Evolutionary conservation across 1,284 basidiomycete genomes (phyloP).

Genomic region (Chalciporus piperatoides): DNA sequence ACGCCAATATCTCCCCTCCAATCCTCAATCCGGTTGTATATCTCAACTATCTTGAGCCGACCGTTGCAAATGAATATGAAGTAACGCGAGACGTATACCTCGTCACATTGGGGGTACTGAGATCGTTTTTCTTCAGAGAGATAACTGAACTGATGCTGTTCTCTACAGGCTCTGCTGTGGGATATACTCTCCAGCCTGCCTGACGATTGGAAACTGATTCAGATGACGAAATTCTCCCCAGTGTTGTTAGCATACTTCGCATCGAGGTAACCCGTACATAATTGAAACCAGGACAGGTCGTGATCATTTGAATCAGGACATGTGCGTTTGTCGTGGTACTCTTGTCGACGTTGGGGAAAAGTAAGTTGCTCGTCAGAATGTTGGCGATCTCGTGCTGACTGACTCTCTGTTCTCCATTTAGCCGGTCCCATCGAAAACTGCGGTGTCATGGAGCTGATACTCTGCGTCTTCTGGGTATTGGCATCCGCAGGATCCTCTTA

Average conservation of each 20-base stretch:
- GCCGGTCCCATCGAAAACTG: constrained; percentile 26
- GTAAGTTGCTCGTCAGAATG: constrained; percentile 10
- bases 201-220: constrained; percentile 18
- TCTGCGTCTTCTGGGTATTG: constrained; percentile 22
- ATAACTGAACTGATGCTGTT: constrained; percentile 14
- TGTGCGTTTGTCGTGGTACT: constrained; percentile 19
- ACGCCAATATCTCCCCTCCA: constrained; percentile 3
- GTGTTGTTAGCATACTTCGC: constrained; percentile 26
- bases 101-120: constrained; percentile 24
- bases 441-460: constrained; percentile 10
- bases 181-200: constrained; percentile 27
- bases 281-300: neutral
- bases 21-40: constrained; percentile 25
- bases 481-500: constrained; percentile 25
- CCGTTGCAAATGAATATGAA: constrained; percentile 22
- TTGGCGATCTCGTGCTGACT: neutral
- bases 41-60: constrained; percentile 27
- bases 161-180: constrained; percentile 23
- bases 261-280: constrained; percentile 23
- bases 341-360: constrained; percentile 21
- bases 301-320: constrained; percentile 15
- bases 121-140: neutral
- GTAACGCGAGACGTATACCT: constrained; percentile 19
- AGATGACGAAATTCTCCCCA: constrained; percentile 10
- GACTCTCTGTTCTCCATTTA: constrained; percentile 1